Conservation (phyloP, 306 rosid species). For the Quercus aquifolioides region DNA sequence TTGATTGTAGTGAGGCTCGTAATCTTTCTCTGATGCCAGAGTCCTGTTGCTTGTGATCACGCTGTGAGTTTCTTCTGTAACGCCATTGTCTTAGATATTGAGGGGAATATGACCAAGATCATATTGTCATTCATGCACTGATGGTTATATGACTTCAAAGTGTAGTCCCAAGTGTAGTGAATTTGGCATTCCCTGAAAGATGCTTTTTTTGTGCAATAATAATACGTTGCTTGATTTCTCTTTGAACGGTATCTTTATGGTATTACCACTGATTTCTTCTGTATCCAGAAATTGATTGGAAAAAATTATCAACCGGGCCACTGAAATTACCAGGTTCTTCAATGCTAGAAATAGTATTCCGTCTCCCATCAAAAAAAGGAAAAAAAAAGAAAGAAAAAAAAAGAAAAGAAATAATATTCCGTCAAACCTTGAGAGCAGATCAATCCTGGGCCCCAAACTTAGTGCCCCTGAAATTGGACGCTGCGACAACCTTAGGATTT, state of each 20-base stretch:
- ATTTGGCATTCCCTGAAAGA: constrained; percentile 23
- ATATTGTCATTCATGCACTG: constrained; percentile 27
- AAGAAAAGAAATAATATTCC: too few relatives aligned
- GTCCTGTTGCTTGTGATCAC: constrained; percentile 31
- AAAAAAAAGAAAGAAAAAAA: too few relatives aligned
- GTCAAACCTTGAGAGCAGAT: background rate
- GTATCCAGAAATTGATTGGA: background rate
- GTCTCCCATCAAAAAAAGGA: background rate
- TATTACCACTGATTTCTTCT: background rate
- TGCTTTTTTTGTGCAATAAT: constrained; percentile 17
- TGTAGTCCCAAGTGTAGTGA: constrained; percentile 16
- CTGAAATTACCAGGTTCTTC: background rate
- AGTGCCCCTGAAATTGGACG: too few relatives aligned
- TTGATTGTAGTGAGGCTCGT: constrained; percentile 39
- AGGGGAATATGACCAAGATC: constrained; percentile 34
- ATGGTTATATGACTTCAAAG: constrained; percentile 28
- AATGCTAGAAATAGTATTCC: background rate
- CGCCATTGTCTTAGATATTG: constrained; percentile 33
- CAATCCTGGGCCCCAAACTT: too few relatives aligned
- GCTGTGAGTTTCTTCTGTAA: constrained; percentile 26
- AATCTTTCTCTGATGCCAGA: constrained; percentile 27
- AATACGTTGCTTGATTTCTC: constrained; percentile 4
- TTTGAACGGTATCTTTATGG: background rate
- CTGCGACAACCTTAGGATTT: too few relatives aligned
- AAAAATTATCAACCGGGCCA: background rate